Percentiles rank a stretch among this genome's conserved stretches.
phyloP scores from a whole-genome alignment of 306 rosid species.

The Luffa aegyptiaca region DNA sequence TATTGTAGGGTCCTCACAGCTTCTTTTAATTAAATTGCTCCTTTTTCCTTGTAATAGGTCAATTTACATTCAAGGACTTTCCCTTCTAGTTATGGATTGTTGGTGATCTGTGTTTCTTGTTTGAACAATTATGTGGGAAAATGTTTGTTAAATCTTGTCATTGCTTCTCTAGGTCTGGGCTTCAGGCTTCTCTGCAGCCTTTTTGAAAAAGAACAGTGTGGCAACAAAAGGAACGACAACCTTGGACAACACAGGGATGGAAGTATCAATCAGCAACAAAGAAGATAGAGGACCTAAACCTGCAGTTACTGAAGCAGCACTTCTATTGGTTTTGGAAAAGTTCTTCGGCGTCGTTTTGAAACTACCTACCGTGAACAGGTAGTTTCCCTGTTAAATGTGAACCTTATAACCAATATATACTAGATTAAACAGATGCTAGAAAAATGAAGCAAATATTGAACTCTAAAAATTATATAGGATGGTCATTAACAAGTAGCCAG shows the following conservation, averaged over 20 bases:
- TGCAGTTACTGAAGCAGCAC: conserved; percentile 67
- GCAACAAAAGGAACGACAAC: conserved; percentile 54
- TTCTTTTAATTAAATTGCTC: neutral
- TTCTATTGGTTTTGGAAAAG: conserved; percentile 58
- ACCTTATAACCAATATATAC: neutral
- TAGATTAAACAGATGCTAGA: neutral
- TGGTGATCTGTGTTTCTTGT: neutral
- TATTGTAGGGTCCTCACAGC: neutral
- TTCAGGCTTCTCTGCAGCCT: conserved; percentile 96
- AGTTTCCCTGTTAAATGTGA: neutral
- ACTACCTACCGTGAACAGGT: conserved; percentile 91
- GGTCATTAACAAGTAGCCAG: neutral
- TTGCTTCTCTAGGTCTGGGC: conserved; percentile 70
- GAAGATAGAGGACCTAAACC: conserved; percentile 48
- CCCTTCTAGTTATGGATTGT: neutral
- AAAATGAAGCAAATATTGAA: neutral
- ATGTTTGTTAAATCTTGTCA: neutral
- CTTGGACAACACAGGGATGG: conserved; percentile 29
- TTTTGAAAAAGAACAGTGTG: conserved; percentile 74
- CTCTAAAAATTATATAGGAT: neutral
- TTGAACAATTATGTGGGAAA: neutral
- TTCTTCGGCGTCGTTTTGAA: conserved; percentile 64
- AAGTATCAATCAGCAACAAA: conserved; percentile 28
- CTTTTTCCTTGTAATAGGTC: too few species aligned
- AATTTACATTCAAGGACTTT: neutral